Percentiles rank a stretch among this genome's conserved stretches.
phyloP scores from a whole-genome alignment of 208 protist species.

The Acanthamoeba rhysodes region DNA sequence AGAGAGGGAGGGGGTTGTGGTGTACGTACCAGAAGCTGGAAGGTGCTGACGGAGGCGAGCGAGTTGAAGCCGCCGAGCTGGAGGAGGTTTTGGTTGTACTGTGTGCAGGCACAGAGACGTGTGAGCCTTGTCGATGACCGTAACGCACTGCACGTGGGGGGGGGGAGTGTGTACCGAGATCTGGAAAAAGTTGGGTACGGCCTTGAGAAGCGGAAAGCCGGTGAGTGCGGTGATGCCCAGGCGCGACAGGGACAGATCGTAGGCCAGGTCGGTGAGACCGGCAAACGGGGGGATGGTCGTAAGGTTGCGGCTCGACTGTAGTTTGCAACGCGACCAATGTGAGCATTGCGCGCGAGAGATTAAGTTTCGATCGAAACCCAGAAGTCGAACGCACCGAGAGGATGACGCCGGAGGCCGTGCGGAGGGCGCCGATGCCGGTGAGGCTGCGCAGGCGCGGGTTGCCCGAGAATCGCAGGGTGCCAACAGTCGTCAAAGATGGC shows the following conservation, averaged over 20 bases:
- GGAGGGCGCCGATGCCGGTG: not conserved
- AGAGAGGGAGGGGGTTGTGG: too few relatives aligned
- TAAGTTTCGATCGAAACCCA: not conserved
- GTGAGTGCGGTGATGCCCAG: not conserved
- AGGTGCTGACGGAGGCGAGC: not conserved
- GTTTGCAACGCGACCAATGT: not conserved
- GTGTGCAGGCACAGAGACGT: not conserved
- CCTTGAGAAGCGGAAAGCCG: not conserved
- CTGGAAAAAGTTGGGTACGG: not conserved
- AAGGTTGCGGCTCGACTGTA: not conserved
- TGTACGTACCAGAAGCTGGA: too few relatives aligned
- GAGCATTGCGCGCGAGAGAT: not conserved
- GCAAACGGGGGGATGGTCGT: not conserved
- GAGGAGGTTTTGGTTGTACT: not conserved
- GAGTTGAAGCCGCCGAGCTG: not conserved
- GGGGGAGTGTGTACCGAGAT: not conserved
- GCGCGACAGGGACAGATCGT: not conserved
- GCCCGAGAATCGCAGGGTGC: not conserved
- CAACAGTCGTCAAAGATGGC: not conserved
- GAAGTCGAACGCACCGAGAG: not conserved
- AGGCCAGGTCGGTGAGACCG: conserved; percentile 1
- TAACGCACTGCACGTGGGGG: not conserved
- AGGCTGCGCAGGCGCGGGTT: not conserved
- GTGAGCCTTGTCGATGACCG: not conserved
- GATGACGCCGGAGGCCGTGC: not conserved